Evolutionary conservation across 208 protist genomes (phyloP), one percentile per base, ranked within the genome.

Genomic region (Leishmania lainsoni): DNA sequence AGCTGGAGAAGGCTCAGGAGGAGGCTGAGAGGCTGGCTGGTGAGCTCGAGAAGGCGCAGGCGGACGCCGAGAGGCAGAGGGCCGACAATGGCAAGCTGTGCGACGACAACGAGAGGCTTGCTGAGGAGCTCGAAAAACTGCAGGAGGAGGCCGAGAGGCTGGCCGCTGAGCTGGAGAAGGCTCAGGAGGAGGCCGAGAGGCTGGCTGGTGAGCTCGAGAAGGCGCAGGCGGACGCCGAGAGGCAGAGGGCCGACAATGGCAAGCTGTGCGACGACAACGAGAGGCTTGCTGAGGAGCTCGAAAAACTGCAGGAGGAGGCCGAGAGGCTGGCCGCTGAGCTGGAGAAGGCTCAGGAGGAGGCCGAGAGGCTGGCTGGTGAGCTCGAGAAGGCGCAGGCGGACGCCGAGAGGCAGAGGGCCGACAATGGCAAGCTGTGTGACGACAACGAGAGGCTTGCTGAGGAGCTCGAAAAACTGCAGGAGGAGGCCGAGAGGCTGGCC

Each of bases 391-490:
- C 39, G 39, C 66, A 48, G 12, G 32, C 26, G 66, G 66, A 71
- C 0, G 66, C 12, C 2, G 61, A 72, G 66, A 81, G 32, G 73
- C 59, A 35, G 35, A 48, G 35, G 68, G 32, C 68, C 45, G 68
- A n/a, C 2, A 48, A 48, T n/a, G 39, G 5, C 9, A 2, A 54
- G 68, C 35, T 73, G 42, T 10, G 9, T 9, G 42, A 8, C 20
- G 58, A 78, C 59, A 68, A 78, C 58, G 75, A 78, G 58, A 69
- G 51, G 59, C 75, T 78, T 5, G 75, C 52, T 22, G 75, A 39
- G 5, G 61, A 68, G 61, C 61, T 68, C 26, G 61, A 68, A 1
- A 68, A 5, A 26, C 6, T 12, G 61, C 61, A 68, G n/a, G 61
- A 68, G 61, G 61, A 68, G 1, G 61, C 61, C 26, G 61, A 68